Evolutionary conservation across 2,329 filamentous ascomycete genomes (phyloP), one percentile per base, ranked within the genome.

Genomic region (Phialophora tarda): DNA sequence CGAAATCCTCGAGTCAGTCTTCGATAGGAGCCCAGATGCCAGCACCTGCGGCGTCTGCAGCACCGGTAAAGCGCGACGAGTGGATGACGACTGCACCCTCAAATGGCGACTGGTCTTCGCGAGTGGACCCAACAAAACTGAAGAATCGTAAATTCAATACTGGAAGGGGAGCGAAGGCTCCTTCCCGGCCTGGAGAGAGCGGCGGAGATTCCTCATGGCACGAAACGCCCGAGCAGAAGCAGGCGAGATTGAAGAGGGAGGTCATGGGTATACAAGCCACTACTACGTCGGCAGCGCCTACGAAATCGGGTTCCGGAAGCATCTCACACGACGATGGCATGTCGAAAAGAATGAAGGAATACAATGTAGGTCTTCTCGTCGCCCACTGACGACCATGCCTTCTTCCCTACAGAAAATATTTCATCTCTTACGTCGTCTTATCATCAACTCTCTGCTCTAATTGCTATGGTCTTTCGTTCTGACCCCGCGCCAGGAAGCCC

Each of bases 221-320:
- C 0, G 94, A 98, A 78, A 97, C 92, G 8, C 91, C 92, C 0
- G 91, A 94, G 76, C 86, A 97, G 78, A 96, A 96, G 77, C 87
- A 91, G 65, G 89, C 90, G 77, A 85, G 92, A 47, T 79, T 97
- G 24, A 89, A 90, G 72, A 88, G 96, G 76, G 88, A 95, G 61
- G 90, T 96, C 11, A 85, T 97, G 72, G 93, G 93, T 0, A 86
- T 93, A 2, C 80, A 77, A 65, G 75, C 78, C 23, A 34, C 62
- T 26, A 24, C 58, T 53, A 28, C 54, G 6, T 44, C 73, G 59
- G 23, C 70, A 57, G 23, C 65, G 47, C 30, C 48, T 23, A 23
- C 56, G 48, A 50, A 54, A 26, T 72, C 61, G 30, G 6, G 71
- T 64, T 72, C 61, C 30, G 10, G 71, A 63, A 68, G 50, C 48